Base-by-base conservation (phyloP, 1,284 basidiomycete species). In the Cryptococcus sp. region DNA sequence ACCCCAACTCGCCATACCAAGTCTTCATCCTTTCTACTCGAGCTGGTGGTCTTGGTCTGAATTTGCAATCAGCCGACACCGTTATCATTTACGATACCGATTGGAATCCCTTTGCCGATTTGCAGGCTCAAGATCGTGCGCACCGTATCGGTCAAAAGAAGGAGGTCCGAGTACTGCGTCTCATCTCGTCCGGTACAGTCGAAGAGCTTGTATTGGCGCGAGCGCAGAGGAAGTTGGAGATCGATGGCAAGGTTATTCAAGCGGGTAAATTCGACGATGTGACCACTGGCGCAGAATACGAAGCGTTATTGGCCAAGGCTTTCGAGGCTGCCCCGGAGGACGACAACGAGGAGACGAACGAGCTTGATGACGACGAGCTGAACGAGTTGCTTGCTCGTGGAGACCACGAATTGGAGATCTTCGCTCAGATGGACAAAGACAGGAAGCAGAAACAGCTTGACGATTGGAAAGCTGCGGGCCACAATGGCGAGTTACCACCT, bases 141-240 rank as follows among this genome's bases (percentile, higher is more conserved):
- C 95, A 99, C 83, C 94, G 96, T 86, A 99, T 99, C 72, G 96
- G 96, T 62, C 96, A 99, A 76, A 99, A 96, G 67, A 96, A 96
- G 80, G 91, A 94, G 56, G 96, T 99, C 40, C 87, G 94, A 43
- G 98, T 99, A 65, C 82, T 99, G 63, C 88, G 95, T 67, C 90
- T 99, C 75, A 94, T 99, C 73, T 98, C 95, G 6, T 92, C 95
- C 77, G 94, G 95, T 81, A 96, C 92, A 65, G 93, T 99, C 17
- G 96, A 99, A 78, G 95, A 99, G 80, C 91, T 93, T 10, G 97
- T 98, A 83, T 88, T 96, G 66, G 89, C 91, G 48, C 86, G 93
- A 64, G 96, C 96, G 3, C 87, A 93, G 63, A 91, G 87, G 79
- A 99, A 99, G 83, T 88, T 99, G 52, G 95, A 97, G 73, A 96